Evolutionary conservation across 2,329 filamentous ascomycete species (phyloP).

Genomic region (Amylocarpus encephaloides): DNA sequence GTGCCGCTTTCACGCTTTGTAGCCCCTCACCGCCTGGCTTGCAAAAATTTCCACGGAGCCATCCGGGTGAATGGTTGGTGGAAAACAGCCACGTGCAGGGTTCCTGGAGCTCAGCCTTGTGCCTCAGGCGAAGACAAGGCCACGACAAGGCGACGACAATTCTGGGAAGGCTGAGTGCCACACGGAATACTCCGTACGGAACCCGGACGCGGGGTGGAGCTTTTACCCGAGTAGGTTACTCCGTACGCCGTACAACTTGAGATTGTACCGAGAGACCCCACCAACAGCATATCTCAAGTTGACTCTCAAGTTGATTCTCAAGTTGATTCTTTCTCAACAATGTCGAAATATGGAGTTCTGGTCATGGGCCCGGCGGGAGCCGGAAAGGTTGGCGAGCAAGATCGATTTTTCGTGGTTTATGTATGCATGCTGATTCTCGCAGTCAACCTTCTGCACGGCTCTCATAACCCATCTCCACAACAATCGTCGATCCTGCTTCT

Average conservation of each 20-base stretch:
- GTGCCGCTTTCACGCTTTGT: not conserved
- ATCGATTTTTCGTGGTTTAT: not conserved
- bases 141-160: no score
- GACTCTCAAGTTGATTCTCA: no score
- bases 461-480: conserved; percentile 89
- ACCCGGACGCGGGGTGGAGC: not conserved
- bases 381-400: conserved; percentile 2
- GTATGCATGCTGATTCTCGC: conserved; percentile 10
- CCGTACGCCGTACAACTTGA: no score
- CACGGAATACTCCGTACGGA: not conserved
- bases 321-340: no score
- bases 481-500: conserved; percentile 90
- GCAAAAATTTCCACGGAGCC: not conserved
- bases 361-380: conserved; percentile 8
- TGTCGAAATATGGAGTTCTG: conserved; percentile 11
- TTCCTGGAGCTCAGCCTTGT: not conserved
- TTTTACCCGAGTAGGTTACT: no score
- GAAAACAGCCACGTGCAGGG: not conserved
- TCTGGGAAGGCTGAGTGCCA: not conserved
- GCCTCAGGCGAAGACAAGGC: not conserved
- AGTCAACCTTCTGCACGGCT: conserved; percentile 91
- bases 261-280: not conserved
- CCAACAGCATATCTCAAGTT: not conserved
- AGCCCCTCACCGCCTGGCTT: not conserved
- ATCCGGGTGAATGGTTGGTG: not conserved